Conservation (phyloP, 2,329 filamentous ascomycete species). For the Chaetomiaceae sp. region DNA sequence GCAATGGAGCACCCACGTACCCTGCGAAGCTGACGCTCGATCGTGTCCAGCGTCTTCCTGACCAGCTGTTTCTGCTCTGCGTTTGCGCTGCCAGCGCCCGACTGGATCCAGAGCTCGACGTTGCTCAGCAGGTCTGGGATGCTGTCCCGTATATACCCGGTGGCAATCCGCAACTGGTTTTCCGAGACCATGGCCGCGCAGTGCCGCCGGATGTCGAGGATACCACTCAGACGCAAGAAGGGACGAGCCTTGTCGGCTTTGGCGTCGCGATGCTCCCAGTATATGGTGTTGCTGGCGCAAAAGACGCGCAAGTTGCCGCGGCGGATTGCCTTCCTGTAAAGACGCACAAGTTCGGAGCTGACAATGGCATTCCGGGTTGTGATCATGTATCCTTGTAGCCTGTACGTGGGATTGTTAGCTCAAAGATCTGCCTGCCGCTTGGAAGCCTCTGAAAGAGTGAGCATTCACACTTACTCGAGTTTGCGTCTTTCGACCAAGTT, state of each 20-base stretch:
- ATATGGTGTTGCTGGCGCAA: slow-evolving; percentile 42
- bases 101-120: slow-evolving; percentile 41
- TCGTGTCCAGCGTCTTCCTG: slow-evolving; percentile 29
- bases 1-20: slow-evolving; percentile 14
- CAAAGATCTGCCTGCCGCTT: not conserved
- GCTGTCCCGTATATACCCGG: slow-evolving; percentile 36
- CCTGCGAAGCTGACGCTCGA: slow-evolving; percentile 27
- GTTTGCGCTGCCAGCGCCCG: slow-evolving; percentile 35
- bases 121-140: slow-evolving; percentile 39
- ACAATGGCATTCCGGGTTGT: slow-evolving; percentile 36
- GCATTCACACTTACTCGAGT: slow-evolving; percentile 31
- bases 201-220: slow-evolving; percentile 37
- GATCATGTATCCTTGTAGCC: slow-evolving; percentile 33
- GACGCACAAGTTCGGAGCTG: slow-evolving; percentile 23
- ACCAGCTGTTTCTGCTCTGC: slow-evolving; percentile 35
- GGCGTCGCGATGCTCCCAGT: slow-evolving; percentile 36
- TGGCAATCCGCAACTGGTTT: slow-evolving; percentile 35
- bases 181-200: slow-evolving; percentile 43
- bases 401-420: slow-evolving; percentile 13
- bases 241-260: slow-evolving; percentile 27
- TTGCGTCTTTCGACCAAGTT: not conserved
- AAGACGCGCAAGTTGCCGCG: slow-evolving; percentile 33
- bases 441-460: too few relatives aligned
- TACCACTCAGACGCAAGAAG: slow-evolving; percentile 39
- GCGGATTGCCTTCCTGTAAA: slow-evolving; percentile 29